These are phyloP conservation scores for Phytophthora citrophthora DNA, from an alignment of 352 stramenopile species.

Conservation along the genomic window DNA sequence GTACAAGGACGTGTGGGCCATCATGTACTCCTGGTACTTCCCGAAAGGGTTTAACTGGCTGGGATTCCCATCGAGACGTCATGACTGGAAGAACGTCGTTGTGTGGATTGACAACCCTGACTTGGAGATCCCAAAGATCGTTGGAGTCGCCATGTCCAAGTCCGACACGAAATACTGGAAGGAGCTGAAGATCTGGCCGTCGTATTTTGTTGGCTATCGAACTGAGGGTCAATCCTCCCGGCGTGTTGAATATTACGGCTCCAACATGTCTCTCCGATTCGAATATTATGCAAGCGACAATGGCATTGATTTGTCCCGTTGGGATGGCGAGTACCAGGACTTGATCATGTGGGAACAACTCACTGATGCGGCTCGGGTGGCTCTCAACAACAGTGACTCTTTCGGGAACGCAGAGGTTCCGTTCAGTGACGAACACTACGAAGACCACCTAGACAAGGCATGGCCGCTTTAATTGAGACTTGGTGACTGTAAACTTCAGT, in stretches of 20 bases:
- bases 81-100: background rate
- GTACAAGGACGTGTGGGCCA: background rate
- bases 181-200: background rate
- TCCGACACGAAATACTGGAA: background rate
- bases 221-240: background rate
- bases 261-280: background rate
- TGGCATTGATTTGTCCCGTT: background rate
- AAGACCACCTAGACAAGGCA: background rate
- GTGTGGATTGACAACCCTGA: constrained; percentile 1
- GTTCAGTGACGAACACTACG: background rate
- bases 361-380: background rate
- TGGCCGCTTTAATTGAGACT: background rate
- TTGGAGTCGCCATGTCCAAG: background rate
- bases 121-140: background rate
- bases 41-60: background rate
- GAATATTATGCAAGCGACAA: background rate
- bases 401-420: background rate
- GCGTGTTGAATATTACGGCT: background rate
- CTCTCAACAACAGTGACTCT: background rate
- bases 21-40: constrained; percentile 13
- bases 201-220: background rate
- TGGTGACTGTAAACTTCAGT: background rate
- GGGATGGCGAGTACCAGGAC: background rate
- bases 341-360: constrained; percentile 10
- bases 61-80: background rate